Conservation (phyloP, 495 filamentous ascomycete species). For the Gamarada debralockiae region DNA sequence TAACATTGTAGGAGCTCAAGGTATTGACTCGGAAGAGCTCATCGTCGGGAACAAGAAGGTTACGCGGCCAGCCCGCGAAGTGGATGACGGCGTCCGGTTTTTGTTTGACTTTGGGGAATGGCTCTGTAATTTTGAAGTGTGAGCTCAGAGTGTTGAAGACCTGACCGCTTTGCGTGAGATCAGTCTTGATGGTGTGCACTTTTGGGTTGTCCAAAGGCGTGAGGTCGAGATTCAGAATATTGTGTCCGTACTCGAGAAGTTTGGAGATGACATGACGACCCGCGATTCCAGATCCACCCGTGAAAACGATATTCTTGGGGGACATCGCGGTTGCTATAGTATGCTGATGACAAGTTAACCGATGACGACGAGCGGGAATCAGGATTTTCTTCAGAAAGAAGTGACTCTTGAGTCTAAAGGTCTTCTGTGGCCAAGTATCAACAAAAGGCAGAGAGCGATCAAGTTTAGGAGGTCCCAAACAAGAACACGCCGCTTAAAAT, state of each 20-base stretch:
- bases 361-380: too few species aligned
- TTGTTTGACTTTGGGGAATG: slow-evolving; percentile 32
- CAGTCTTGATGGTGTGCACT: slow-evolving; percentile 51
- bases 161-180: slow-evolving; percentile 53
- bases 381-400: too few species aligned
- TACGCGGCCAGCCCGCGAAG: slow-evolving; percentile 52
- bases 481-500: too few species aligned
- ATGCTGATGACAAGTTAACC: too few species aligned
- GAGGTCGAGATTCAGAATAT: slow-evolving; percentile 54
- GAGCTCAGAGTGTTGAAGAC: slow-evolving; percentile 51
- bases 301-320: too few species aligned
- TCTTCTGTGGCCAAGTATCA: too few species aligned
- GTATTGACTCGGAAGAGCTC: slow-evolving; percentile 52
- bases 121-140: slow-evolving; percentile 47
- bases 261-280: slow-evolving; percentile 51
- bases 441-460: too few species aligned
- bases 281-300: slow-evolving; percentile 42
- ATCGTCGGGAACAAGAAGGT: slow-evolving; percentile 49
- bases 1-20: slow-evolving; percentile 49
- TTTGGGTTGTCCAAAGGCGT: slow-evolving; percentile 36
- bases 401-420: too few species aligned
- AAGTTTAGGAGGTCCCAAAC: too few species aligned
- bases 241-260: slow-evolving; percentile 44
- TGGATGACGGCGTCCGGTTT: slow-evolving; percentile 56
- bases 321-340: too few species aligned